Evolutionary conservation across 73 alveolate species (phyloP).

Genomic region (Stentor coeruleus): DNA sequence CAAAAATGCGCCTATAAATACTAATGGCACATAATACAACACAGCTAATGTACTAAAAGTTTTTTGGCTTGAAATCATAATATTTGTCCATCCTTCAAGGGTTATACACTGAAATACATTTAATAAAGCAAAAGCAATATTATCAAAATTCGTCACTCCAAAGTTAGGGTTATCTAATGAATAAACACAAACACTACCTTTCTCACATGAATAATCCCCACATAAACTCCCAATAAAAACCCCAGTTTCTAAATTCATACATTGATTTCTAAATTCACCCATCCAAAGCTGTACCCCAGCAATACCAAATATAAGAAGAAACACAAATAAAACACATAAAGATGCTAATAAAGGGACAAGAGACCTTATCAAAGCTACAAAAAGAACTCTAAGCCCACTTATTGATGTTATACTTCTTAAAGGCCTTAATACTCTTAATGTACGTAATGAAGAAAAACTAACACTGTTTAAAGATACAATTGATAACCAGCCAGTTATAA

Average conservation of each 20-base stretch:
- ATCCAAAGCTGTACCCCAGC: slow-evolving; percentile 57
- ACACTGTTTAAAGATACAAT: slow-evolving; percentile 23
- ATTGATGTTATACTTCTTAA: slow-evolving; percentile 80
- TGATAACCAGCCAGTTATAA: slow-evolving; percentile 69
- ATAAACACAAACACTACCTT: slow-evolving; percentile 74
- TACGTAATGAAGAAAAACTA: slow-evolving; percentile 67
- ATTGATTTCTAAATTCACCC: slow-evolving; percentile 59
- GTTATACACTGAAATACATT: slow-evolving; percentile 74
- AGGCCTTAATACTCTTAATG: slow-evolving; percentile 87
- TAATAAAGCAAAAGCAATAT: slow-evolving; percentile 63
- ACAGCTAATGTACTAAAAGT: slow-evolving; percentile 55
- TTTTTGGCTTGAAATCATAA: slow-evolving; percentile 59
- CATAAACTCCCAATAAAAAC: slow-evolving; percentile 39
- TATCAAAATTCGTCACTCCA: slow-evolving; percentile 80
- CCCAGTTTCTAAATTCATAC: slow-evolving; percentile 36
- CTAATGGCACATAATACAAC: slow-evolving; percentile 66
- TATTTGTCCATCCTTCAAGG: slow-evolving; percentile 89
- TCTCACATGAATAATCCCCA: slow-evolving; percentile 50
- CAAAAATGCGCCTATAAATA: slow-evolving; percentile 78
- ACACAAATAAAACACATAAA: slow-evolving; percentile 46
- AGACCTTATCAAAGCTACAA: slow-evolving; percentile 56
- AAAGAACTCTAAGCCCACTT: slow-evolving; percentile 72
- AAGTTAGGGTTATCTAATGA: slow-evolving; percentile 66
- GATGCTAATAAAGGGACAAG: slow-evolving; percentile 56
- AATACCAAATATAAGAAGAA: slow-evolving; percentile 59